Evolutionary conservation across 331 rosid species (phyloP).

Genomic region (Rhamnella rubrinervis): DNA sequence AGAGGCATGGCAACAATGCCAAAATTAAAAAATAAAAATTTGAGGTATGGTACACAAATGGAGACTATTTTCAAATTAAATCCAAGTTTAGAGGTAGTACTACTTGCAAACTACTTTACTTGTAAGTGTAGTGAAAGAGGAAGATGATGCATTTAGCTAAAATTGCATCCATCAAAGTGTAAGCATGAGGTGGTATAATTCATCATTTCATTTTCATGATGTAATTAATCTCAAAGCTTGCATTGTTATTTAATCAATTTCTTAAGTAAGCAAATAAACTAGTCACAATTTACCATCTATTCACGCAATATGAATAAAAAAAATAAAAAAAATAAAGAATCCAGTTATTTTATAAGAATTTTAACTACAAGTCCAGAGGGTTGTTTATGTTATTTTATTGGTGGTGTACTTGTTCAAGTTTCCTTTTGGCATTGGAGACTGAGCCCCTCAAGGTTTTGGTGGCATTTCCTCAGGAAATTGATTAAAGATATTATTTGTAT

Average conservation of each 20-base stretch:
- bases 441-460: background rate
- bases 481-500: constrained; percentile 29
- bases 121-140: no score
- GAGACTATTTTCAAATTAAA: no score
- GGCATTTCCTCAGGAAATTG: constrained; percentile 10
- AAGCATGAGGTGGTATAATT: no score
- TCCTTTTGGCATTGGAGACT: background rate
- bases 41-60: no score
- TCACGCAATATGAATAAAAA: background rate
- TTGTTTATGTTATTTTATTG: no score
- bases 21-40: no score
- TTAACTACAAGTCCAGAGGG: no score
- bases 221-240: background rate
- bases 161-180: background rate
- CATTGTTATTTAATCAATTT: background rate
- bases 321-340: background rate
- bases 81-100: no score
- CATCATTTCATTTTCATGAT: background rate
- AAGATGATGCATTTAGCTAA: background rate
- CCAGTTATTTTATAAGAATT: background rate
- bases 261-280: background rate
- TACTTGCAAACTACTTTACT: no score
- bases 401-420: constrained; percentile 1
- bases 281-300: background rate
- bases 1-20: no score